Evolutionary conservation across 768 basidiomycete species (phyloP).

Genomic region (Tubosaeta sp.): DNA sequence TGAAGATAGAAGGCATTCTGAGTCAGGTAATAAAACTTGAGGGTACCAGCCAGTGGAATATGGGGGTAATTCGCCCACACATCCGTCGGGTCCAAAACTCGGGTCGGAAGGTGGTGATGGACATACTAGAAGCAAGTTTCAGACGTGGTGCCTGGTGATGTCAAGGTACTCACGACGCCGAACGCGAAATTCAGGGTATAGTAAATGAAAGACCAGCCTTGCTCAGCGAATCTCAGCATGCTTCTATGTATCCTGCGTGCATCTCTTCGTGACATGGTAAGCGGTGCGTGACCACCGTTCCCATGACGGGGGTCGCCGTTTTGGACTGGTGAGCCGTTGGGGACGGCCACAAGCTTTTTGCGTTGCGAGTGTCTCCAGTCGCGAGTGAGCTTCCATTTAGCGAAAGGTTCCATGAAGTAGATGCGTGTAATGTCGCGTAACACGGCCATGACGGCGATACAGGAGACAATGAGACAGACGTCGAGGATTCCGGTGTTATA

Average conservation of each 20-base stretch:
- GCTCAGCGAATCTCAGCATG: slow-evolving; percentile 88
- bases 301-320: slow-evolving; percentile 32
- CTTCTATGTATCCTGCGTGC: slow-evolving; percentile 61
- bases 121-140: slow-evolving; percentile 58
- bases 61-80: slow-evolving; percentile 86
- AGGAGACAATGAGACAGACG: slow-evolving; percentile 73
- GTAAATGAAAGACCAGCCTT: slow-evolving; percentile 87
- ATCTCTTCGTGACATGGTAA: slow-evolving; percentile 40
- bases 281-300: slow-evolving; percentile 19
- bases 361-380: slow-evolving; percentile 37
- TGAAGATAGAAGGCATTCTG: slow-evolving; percentile 90
- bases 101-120: slow-evolving; percentile 65
- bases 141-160: slow-evolving; percentile 5
- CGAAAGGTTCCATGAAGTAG: slow-evolving; percentile 75
- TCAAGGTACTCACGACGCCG: slow-evolving; percentile 68
- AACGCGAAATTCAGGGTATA: slow-evolving; percentile 70
- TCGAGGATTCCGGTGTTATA: slow-evolving; percentile 76
- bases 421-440: slow-evolving; percentile 76
- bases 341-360: slow-evolving; percentile 12
- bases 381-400: slow-evolving; percentile 65
- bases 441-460: slow-evolving; percentile 83
- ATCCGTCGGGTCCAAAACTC: slow-evolving; percentile 54
- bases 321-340: slow-evolving; percentile 16
- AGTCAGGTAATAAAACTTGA: slow-evolving; percentile 88
- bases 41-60: slow-evolving; percentile 64